phyloP scores from a whole-genome alignment of 2,329 filamentous ascomycete genomes.

The Neoarthrinium moseri region DNA sequence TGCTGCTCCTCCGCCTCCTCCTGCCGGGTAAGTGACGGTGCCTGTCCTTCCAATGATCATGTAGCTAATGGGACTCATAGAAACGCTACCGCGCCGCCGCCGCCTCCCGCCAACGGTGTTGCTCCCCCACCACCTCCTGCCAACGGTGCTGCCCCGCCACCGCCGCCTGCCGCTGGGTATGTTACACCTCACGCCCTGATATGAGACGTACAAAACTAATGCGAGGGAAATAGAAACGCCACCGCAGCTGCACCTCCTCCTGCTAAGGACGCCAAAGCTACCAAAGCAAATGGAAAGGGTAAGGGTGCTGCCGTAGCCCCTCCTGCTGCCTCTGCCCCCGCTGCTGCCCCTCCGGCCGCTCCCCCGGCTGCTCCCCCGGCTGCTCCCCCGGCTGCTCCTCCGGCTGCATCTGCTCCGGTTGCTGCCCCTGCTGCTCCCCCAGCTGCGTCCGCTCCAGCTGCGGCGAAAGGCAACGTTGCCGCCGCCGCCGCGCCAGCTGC shows the following conservation, averaged over 20 bases:
- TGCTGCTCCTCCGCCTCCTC: too few relatives aligned
- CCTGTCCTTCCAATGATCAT: too few relatives aligned
- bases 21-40: too few relatives aligned
- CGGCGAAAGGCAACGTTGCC: too few relatives aligned
- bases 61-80: too few relatives aligned
- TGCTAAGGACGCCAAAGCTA: neutral
- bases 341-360: neutral
- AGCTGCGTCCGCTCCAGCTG: neutral
- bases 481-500: too few relatives aligned
- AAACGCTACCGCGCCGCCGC: slow-evolving; percentile 2
- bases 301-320: neutral
- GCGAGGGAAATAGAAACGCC: neutral
- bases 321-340: neutral
- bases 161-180: slow-evolving; percentile 3
- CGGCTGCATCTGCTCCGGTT: neutral
- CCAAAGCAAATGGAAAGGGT: too few relatives aligned
- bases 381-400: neutral
- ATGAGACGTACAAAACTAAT: neutral
- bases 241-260: neutral
- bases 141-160: neutral
- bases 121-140: neutral
- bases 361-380: neutral
- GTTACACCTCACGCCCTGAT: neutral
- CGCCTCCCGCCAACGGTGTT: neutral
- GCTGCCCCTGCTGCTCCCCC: neutral